Evolutionary conservation across 2,329 filamentous ascomycete species (phyloP), one percentile per base, ranked within the genome.

Genomic region (Xylariales sp.): DNA sequence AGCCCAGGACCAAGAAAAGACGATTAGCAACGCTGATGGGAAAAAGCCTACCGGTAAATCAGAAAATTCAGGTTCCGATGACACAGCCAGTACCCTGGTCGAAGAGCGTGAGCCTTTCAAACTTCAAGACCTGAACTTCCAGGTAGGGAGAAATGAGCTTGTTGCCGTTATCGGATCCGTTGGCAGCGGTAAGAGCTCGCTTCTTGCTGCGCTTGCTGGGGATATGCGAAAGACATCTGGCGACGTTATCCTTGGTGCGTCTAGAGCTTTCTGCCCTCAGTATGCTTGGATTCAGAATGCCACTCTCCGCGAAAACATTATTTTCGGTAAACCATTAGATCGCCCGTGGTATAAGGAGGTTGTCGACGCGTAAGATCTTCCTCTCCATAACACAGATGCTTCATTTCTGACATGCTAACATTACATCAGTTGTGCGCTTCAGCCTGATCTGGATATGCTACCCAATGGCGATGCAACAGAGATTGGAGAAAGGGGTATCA

Each of bases 281-380:
- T 95, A 95, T 55, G 88, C 93, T 0, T 98, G 93, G 93, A 95
- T 98, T 33, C 91, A 97, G 56, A 97, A 97, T 54, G 75, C 88
- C 0, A 87, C 84, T 1, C 76, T 97, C 4, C 81, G 80, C 44
- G 80, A 95, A 23, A 98, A 98, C 53, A 95, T 98, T 42, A 63
- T 88, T 1, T 97, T 97, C 53, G 91, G 91, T 10, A 91, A 88
- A 49, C 76, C 80, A 0, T 77, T 84, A 63, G 73, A 95, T 37
- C 73, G 73, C 41, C 65, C 68, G 4, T 95, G 91, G 90, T 95
- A 95, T 54, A 74, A 83, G 30, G 66, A 85, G 36, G 89, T 95
- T n/a, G 72, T 95, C 21, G 76, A 85, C 56, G 88, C 88, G 65
- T 71, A 68, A 74, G 57, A 77, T 49, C 43, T 14, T 10, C 4